Base-by-base conservation (phyloP, 176 grass and related monocot species). In the Lolium multiflorum region DNA sequence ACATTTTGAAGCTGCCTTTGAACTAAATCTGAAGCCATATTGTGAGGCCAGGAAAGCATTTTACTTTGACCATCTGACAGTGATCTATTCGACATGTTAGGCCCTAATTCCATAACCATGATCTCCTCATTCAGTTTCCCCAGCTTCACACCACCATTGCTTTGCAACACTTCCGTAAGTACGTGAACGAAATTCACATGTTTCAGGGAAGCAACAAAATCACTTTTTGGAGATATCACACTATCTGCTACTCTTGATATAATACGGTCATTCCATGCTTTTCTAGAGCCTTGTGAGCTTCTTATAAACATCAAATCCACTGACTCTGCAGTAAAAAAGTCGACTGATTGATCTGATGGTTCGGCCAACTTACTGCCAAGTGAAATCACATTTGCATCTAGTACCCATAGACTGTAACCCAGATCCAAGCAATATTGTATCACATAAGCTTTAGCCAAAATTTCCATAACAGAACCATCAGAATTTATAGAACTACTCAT, bases 311-410 rank as follows among this genome's bases (percentile, higher is more conserved):
- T 82, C 84, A 94, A 78, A 15, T 88, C 90, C 28, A 81, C 58
- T 85, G 88, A 68, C 75, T 89, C 81, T 88, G 87, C 85, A 57
- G 59, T 71, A 50, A 92, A 87, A 55, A 92, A 84, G 28, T 98
- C 90, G 78, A 90, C 56, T 7, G 92, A 92, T 49, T 88, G 78
- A 94, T 94, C 84, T 50, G 88, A 91, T 43, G 84, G 84, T 63
- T 94, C 60, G 8, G 85, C 81, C 77, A 91, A 75, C 9, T 39
- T 83, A 88, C 57, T 84, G 78, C 86, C 76, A 84, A 84, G 59
- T 77, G 94, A 84, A 92, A 92, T 85, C 81, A 90, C 90, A 90
- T 98, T 98, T 49, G 94, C 90, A 37, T 98, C 82, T 56, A 94
- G 87, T 69, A 98, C 60, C 97, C 97, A 98, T 38, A 93, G 35